Percentiles rank a stretch among this genome's conserved stretches.
Evolutionary conservation across 2,329 filamentous ascomycete species (phyloP).

Genomic region (Botryotinia calthae): DNA sequence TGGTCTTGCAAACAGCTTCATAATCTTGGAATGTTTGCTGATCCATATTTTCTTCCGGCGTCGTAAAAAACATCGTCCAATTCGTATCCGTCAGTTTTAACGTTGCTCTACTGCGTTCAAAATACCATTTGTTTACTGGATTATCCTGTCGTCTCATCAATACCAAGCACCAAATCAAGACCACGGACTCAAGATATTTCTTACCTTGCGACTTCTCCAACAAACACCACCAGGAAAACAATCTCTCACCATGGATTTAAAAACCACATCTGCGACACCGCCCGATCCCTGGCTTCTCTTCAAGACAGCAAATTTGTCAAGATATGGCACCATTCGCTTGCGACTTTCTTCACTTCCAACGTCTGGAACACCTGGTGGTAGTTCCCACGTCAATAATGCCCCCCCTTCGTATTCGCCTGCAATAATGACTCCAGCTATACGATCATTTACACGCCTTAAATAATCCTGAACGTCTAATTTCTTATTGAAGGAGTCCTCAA

Average conservation of each 20-base stretch:
- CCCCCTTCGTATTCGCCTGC: constrained; percentile 96
- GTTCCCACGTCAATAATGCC: constrained; percentile 93
- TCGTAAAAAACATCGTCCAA: constrained; percentile 99
- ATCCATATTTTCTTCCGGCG: constrained; percentile 58
- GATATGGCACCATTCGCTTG: constrained; percentile 77
- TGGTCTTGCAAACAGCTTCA: constrained; percentile 67
- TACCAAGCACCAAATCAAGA: neutral
- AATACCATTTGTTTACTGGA: constrained; percentile 99
- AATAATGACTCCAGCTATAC: constrained; percentile 87
- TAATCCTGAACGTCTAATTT: constrained; percentile 83
- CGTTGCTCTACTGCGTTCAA: constrained; percentile 81
- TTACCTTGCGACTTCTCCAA: constrained; percentile 66
- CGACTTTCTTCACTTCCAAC: constrained; percentile 51
- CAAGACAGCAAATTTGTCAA: constrained; percentile 96
- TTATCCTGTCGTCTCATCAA: constrained; percentile 60
- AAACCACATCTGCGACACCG: constrained; percentile 92
- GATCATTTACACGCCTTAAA: constrained; percentile 72
- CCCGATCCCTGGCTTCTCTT: constrained; percentile 85
- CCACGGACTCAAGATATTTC: neutral
- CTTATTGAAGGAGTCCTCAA: constrained; percentile 89
- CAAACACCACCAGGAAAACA: constrained; percentile 89
- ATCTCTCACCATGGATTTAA: constrained; percentile 88
- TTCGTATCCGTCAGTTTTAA: constrained; percentile 78
- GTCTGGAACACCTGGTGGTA: constrained; percentile 58
- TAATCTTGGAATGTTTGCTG: constrained; percentile 62